A percentile compares a stretch with the other conserved stretches of the same genome.
phyloP scores from a whole-genome alignment of 2,329 filamentous ascomycete genomes.

The Lecanicillium sp. region DNA sequence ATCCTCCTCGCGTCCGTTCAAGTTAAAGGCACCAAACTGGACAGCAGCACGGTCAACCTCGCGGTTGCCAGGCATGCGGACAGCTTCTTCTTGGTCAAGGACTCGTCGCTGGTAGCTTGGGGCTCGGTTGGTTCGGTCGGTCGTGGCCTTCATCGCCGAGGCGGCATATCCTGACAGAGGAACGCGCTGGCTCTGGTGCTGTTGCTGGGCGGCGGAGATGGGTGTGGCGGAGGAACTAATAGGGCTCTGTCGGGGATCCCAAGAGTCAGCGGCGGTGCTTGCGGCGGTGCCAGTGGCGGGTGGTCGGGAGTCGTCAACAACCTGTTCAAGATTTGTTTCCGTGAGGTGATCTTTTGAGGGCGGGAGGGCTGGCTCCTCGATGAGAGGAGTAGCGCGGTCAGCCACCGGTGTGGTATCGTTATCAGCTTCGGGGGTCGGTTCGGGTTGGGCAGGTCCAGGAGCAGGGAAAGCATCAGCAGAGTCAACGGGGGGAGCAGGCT shows the following conservation, averaged over 20 bases:
- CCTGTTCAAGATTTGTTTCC: constrained; percentile 83
- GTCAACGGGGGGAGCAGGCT: constrained; percentile 24
- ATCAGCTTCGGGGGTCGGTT: constrained; percentile 23
- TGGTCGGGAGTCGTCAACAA: constrained; percentile 73
- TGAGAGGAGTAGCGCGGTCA: constrained; percentile 28
- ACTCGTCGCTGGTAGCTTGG: constrained; percentile 80
- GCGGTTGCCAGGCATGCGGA: constrained; percentile 96
- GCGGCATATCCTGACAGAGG: constrained; percentile 66
- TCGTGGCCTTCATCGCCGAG: constrained; percentile 72
- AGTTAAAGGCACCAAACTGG: constrained; percentile 90
- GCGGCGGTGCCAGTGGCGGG: constrained; percentile 74
- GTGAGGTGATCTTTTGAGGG: constrained; percentile 80
- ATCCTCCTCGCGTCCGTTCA: constrained; percentile 78
- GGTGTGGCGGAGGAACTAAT: constrained; percentile 58
- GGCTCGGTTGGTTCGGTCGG: constrained; percentile 55
- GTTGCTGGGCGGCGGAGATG: constrained; percentile 54
- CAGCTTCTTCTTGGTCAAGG: constrained; percentile 91
- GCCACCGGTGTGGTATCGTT: constrained; percentile 26
- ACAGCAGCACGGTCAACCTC: constrained; percentile 89
- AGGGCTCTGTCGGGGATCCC: constrained; percentile 59
- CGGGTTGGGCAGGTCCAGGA: constrained; percentile 16
- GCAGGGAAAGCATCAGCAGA: constrained; percentile 27
- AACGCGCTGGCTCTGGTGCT: constrained; percentile 43
- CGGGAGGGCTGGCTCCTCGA: constrained; percentile 49
- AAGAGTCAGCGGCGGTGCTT: constrained; percentile 82